Evolutionary conservation across 2,329 filamentous ascomycete species (phyloP), one percentile per base, ranked within the genome.

Genomic region (Beauveria scarabaeidicola): DNA sequence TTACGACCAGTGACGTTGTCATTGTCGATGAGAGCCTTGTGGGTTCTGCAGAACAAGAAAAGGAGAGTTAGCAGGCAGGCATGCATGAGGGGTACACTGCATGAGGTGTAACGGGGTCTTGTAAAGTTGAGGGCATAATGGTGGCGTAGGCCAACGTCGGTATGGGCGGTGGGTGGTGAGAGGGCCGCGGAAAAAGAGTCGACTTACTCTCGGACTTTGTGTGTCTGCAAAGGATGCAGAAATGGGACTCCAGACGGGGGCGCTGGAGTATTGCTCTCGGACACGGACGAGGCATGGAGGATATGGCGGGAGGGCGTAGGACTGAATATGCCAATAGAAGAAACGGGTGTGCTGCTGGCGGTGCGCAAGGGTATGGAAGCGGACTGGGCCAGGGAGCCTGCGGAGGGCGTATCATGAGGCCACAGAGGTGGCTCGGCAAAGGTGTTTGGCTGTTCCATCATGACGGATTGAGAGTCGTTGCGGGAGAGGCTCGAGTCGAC

Each of bases 1-100:
- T 99, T 99, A 63, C 94, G 90, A 61, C 94, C 94, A 5, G 93
- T 96, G 63, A 91, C 81, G 58, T 84, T 84, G 72, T 97, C 91
- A 63, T 92, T 87, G 69, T 97, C 93, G 66, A 97, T 90, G 68
- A 92, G 87, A 57, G 90, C 92, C 63, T 92, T 91, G 74, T 96
- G 90, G 10, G 93, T 97, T 75, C 87, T 90, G 64, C 15, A 43
- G 25, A 52, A 61, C 52, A 5, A 25, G 9, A 59, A 10, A 57
- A 55, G 51, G 29, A 32, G 47, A 10, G 50, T 63, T 51, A 55
- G 58, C 44, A 43, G 21, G 25, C 19, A 23, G 21, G 25, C 19
- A 23, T 48, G 51, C 10, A 19, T 21, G 29, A 36, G 15, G 51
- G 51, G 9, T 50, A 54, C 58, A 60, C 58, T 21, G 51, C 58